Percentiles rank a stretch among this genome's conserved stretches.
Evolutionary conservation across 2,329 filamentous ascomycete genomes (phyloP).

Genomic region (Dendryphion nanum): DNA sequence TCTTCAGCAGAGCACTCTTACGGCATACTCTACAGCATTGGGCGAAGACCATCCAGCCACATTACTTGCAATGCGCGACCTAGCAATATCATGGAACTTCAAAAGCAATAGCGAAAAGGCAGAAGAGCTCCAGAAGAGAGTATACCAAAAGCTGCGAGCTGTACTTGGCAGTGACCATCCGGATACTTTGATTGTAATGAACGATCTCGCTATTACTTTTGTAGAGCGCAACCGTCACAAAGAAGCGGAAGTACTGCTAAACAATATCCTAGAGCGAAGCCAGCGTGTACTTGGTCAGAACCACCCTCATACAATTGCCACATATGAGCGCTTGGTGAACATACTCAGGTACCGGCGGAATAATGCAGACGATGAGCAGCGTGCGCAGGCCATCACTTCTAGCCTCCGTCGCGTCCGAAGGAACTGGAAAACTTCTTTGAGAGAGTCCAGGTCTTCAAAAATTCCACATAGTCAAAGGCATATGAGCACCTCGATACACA

Average conservation of each 20-base stretch:
- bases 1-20: constrained; percentile 4
- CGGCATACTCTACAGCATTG: constrained; percentile 5
- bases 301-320: constrained; percentile 7
- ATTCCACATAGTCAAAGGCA: no score
- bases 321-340: constrained; percentile 4
- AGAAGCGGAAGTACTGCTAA: constrained; percentile 7
- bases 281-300: constrained; percentile 6
- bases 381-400: no score
- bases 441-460: no score
- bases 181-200: constrained; percentile 9
- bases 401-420: no score
- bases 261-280: constrained; percentile 3
- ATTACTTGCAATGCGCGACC: constrained; percentile 8
- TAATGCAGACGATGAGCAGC: no score
- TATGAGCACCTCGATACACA: no score
- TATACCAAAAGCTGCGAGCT: constrained; percentile 3
- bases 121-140: constrained; percentile 3
- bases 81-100: constrained; percentile 6
- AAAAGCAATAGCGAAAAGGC: constrained; percentile 4
- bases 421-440: no score
- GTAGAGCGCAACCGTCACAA: constrained; percentile 3
- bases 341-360: no score
- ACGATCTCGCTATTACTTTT: constrained; percentile 7
- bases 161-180: constrained; percentile 6
- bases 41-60: constrained; percentile 2